Base-by-base conservation (phyloP, 495 filamentous ascomycete species). In the Penicillium dipodomyicola region DNA sequence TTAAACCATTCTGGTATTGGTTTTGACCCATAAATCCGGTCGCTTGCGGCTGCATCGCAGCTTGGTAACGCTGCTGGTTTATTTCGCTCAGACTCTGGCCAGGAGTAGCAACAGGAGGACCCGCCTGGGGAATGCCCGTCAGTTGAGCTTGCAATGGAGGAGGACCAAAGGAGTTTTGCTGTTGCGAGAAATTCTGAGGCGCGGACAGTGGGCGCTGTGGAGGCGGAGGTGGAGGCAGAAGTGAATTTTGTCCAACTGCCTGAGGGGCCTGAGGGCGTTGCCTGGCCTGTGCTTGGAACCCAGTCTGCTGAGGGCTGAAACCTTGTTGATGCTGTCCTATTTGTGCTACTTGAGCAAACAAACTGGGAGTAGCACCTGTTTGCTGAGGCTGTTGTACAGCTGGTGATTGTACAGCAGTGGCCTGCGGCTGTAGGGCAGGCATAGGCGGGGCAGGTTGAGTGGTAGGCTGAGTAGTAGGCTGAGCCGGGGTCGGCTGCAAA, bases 201-300 rank as follows among this genome's bases (percentile, higher is more conserved):
- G 93, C 95, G 17, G 93, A 97, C 5, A 94, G 78, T 2, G 94
- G 89, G 48, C 94, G 82, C 45, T 82, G 83, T 30, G 92, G 92
- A 22, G 91, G 92, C 41, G 92, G 91, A 27, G 91, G 92, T 42
- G 92, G 91, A 27, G 92, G 86, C 56, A 91, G 82, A 54, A 92
- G 76, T 12, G 87, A 82, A 10, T 82, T 86, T 56, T 83, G 82
- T 33, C 80, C 80, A 57, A 80, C 77, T 50, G 72, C 76, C 59
- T 84, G 87, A 53, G 86, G 88, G 35, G 90, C 80, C 56, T 86
- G 78, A 49, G 91, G 91, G 53, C 94, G 82, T 68, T 88, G 87
- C 63, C 91, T 77, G 47, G 86, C 69, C 40, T 79, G 74, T 44
- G 73, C 62, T 43, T 76, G 76, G 52, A 79, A 81, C 57, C 72